A percentile compares a stretch with the other conserved stretches of the same genome.
Conservation (phyloP, 176 grass and related monocot genomes). For the Carex cristatella region DNA sequence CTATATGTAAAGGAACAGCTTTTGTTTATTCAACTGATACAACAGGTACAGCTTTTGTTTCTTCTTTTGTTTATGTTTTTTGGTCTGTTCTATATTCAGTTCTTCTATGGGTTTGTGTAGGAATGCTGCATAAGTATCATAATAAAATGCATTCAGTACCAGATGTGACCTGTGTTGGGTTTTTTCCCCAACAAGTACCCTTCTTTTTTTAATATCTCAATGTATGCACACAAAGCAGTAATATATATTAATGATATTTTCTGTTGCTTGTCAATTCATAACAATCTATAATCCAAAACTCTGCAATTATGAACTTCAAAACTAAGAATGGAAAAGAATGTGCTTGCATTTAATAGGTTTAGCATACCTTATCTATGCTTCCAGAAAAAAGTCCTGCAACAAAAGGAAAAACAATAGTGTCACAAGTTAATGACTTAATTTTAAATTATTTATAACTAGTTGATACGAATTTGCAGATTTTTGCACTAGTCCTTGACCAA, state of each 20-base stretch:
- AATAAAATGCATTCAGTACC: neutral
- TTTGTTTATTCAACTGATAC: no score
- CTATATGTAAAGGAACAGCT: neutral
- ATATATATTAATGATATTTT: neutral
- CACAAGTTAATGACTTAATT: neutral
- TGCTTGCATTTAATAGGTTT: neutral
- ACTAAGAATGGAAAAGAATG: neutral
- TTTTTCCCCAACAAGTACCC: neutral
- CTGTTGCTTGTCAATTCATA: neutral
- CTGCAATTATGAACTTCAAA: neutral
- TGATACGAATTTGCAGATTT: neutral
- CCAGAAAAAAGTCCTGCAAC: neutral
- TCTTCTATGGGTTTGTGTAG: neutral
- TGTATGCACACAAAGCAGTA: neutral
- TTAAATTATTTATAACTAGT: neutral
- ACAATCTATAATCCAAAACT: neutral
- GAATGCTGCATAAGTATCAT: neutral
- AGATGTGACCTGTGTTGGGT: neutral
- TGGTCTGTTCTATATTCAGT: neutral
- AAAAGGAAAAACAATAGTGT: neutral
- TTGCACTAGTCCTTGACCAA: neutral
- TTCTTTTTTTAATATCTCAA: neutral
- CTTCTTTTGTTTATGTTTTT: neutral
- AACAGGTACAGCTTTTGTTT: neutral
- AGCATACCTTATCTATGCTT: conserved; percentile 7